Base-by-base conservation (phyloP, 495 filamentous ascomycete genomes). In the Xylaria acuta region DNA sequence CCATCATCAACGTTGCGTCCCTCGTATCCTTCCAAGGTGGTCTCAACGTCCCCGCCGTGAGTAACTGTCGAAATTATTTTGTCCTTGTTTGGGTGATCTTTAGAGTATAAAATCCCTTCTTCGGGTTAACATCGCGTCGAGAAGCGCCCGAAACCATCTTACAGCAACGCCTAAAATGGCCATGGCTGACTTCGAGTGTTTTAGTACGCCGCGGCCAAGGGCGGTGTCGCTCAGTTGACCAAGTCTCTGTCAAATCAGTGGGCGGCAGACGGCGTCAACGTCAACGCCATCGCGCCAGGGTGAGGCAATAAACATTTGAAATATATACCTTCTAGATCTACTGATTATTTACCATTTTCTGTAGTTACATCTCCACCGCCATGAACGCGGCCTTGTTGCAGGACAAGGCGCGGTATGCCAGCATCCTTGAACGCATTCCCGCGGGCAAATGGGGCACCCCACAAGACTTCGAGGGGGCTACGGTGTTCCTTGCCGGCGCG, bases 381-480 rank as follows among this genome's bases (percentile, higher is more conserved):
- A 70, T 73, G 60, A 74, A 74, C 67, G 72, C 70, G 60, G 72
- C 91, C 7, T 76, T 94, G 75, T 88, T 93, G 54, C 82, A 88
- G 40, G 90, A 94, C 75, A 76, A 86, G 68, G 83, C 83, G 49
- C 83, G 92, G 20, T 87, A 87, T 65, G 83, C 80, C 68, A 88
- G 88, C 63, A 93, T 95, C 66, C 83, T 92, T 80, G 91, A 88
- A 22, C 81, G 93, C 53, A 94, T 94, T 41, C 92, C 93, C 1
- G 89, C 88, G 7, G 91, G 89, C 5, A 80, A 90, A 74, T 94
- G 92, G 92, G 92, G 92, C 0, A 84, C 71, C 20, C 90, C 92
- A 7, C 90, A 93, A 70, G 92, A 94, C 79, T 93, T 94, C 73
- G 91, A 92, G 83, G 92, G 92, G 0, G 84, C 84, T 11, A 87